These are phyloP conservation scores for Calcarisporium arbuscula DNA, from an alignment of 2,329 filamentous ascomycete genomes.

Conservation along the genomic window DNA sequence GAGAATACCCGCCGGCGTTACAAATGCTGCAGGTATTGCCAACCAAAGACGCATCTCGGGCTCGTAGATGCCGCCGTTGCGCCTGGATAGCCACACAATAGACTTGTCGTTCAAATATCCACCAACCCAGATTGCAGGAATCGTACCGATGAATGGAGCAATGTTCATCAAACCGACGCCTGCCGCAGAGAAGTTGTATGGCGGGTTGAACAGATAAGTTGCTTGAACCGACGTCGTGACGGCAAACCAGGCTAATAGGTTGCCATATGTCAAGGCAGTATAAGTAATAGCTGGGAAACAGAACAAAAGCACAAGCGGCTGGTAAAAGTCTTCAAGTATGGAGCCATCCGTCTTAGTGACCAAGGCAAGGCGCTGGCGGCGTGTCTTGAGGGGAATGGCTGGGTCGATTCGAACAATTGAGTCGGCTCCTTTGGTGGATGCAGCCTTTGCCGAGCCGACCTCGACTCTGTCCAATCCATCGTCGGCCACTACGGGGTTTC, in stretches of 20 bases:
- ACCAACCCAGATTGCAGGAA: conserved; percentile 43
- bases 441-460: no score
- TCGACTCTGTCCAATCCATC: no score
- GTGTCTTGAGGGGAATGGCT: conserved; percentile 11
- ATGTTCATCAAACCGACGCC: conserved; percentile 47
- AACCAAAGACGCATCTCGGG: conserved; percentile 36
- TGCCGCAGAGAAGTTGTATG: conserved; percentile 37
- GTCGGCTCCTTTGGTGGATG: no score
- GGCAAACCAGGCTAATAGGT: conserved; percentile 29
- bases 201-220: conserved; percentile 25
- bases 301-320: conserved; percentile 10
- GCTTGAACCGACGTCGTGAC: conserved; percentile 9
- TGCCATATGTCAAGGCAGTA: conserved; percentile 32
- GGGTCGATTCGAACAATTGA: no score
- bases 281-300: conserved; percentile 28
- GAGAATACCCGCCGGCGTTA: no score
- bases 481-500: no score
- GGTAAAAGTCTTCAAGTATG: conserved; percentile 6
- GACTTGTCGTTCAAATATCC: conserved; percentile 41
- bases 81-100: conserved; percentile 41
- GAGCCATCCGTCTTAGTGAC: conserved; percentile 12
- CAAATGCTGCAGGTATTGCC: no score
- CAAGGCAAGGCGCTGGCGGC: conserved; percentile 16
- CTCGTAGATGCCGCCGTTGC: conserved; percentile 34
- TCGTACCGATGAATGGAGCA: conserved; percentile 38